Evolutionary conservation across 305 asterid genomes (phyloP).

Genomic region (Caryopteris hybrid): DNA sequence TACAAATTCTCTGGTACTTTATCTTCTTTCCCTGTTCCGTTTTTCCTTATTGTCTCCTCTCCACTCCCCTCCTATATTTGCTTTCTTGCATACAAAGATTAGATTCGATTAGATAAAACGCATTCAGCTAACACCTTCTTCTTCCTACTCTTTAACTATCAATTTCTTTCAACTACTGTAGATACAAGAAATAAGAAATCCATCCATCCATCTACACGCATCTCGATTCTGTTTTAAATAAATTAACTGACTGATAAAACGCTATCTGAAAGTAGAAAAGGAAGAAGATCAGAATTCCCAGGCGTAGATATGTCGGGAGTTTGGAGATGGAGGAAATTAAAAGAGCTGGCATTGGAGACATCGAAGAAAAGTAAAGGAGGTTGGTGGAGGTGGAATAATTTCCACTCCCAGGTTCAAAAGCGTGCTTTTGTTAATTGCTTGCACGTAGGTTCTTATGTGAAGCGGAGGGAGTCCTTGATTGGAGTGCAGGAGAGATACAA

Average conservation of each 20-base stretch:
- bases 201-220: background rate
- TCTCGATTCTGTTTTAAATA: background rate
- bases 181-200: background rate
- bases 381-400: constrained; percentile 23
- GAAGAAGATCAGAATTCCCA: no score
- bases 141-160: background rate
- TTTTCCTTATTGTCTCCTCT: constrained; percentile 12
- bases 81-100: background rate
- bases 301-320: constrained; percentile 37
- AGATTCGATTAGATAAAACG: constrained; percentile 8
- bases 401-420: constrained; percentile 20
- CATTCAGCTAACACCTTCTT: background rate
- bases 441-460: constrained; percentile 41
- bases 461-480: constrained; percentile 49
- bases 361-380: constrained; percentile 27
- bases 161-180: background rate
- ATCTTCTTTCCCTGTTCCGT: background rate
- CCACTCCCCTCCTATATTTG: constrained; percentile 15
- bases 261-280: background rate
- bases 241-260: background rate
- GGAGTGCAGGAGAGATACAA: constrained; percentile 72
- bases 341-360: constrained; percentile 30
- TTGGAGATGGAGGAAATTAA: constrained; percentile 46
- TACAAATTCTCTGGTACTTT: constrained; percentile 23
- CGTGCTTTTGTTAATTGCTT: constrained; percentile 40